Base-by-base conservation (phyloP, 148 eudicot species). In the Hydrangea macrophylla region DNA sequence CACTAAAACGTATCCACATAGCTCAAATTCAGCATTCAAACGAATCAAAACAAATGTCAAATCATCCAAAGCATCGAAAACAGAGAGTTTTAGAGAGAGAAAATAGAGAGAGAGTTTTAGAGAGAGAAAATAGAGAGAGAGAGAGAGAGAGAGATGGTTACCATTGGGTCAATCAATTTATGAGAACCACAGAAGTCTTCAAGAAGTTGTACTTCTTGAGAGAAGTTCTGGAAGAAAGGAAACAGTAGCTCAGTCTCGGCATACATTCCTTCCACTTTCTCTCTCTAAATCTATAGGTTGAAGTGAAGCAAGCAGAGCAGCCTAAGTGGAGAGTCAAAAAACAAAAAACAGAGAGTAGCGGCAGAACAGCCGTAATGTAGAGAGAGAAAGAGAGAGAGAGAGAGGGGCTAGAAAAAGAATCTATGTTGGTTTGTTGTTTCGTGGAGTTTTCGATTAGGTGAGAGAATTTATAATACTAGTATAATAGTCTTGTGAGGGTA, bases 211-310 rank as follows among this genome's bases (percentile, higher is more conserved):
- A 83, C 55, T 70, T 87, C 90, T 20, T 73, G 85, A 70, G 83
- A 77, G 70, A 82, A 88, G 63, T 55, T 87, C 79, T 81, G 85
- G 59, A 82, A 87, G 76, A 79, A 84, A 61, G 96, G 96, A 55
- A 62, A 88, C 78, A 86, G 67, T 55, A 86, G 69, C 42, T 67
- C 90, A 32, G 81, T 77, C 36, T 89, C 91, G 30, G 91, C 86
- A 80, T 85, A 85, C 93, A 92, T 92, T 87, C 75, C 68, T 26
- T 30, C 40, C n/a, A n/a, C 30, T 24, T 55, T 63, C 55, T 58
- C 45, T 64, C 12, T 55, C 73, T 36, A 61, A 62, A 37, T 35
- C 28, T 32, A 45, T 5, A 35, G 58, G 3, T 18, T 48, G 53
- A 45, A 45, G n/a, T n/a, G n/a, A n/a, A n/a, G 27, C n/a, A 15